Percentiles rank a stretch among this genome's conserved stretches.
Evolutionary conservation across 257 asterid genomes (phyloP).

Genomic region (Solanum rostratum): DNA sequence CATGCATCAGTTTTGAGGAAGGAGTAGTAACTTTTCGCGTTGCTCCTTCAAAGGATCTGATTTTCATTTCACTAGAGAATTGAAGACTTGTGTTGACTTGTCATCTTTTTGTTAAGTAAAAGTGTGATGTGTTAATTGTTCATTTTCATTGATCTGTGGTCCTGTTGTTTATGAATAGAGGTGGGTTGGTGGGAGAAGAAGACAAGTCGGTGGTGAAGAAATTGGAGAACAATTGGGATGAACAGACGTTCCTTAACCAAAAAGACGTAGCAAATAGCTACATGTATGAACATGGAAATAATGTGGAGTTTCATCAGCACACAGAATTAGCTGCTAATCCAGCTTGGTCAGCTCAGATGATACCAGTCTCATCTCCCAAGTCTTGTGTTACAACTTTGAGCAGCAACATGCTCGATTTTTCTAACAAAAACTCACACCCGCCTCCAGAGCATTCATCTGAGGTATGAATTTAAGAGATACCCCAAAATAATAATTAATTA

Average conservation of each 20-base stretch:
- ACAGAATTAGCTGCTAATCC: constrained; percentile 6
- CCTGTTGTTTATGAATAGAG: constrained; percentile 10
- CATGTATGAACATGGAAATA: constrained; percentile 10
- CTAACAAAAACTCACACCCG: constrained; percentile 24
- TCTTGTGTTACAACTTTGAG: constrained; percentile 38
- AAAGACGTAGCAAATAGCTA: constrained; percentile 7
- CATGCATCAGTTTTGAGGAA: no score
- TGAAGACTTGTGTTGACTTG: neutral
- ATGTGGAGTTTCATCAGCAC: constrained; percentile 11
- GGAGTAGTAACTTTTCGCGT: no score
- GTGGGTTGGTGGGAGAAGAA: constrained; percentile 55
- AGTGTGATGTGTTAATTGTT: neutral
- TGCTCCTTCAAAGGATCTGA: no score
- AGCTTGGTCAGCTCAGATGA: constrained; percentile 26
- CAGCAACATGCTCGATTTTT: constrained; percentile 43
- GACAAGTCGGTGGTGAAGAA: constrained; percentile 22
- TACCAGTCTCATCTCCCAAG: constrained; percentile 42
- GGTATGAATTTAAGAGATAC: constrained; percentile 12
- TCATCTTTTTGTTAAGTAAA: neutral
- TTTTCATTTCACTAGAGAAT: neutral
- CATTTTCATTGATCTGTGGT: neutral
- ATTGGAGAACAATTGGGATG: constrained; percentile 44
- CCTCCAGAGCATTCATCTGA: constrained; percentile 45
- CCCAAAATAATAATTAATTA: neutral
- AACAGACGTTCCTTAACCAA: constrained; percentile 20